Conservation (phyloP, 768 basidiomycete genomes). For the Mycena pura region DNA sequence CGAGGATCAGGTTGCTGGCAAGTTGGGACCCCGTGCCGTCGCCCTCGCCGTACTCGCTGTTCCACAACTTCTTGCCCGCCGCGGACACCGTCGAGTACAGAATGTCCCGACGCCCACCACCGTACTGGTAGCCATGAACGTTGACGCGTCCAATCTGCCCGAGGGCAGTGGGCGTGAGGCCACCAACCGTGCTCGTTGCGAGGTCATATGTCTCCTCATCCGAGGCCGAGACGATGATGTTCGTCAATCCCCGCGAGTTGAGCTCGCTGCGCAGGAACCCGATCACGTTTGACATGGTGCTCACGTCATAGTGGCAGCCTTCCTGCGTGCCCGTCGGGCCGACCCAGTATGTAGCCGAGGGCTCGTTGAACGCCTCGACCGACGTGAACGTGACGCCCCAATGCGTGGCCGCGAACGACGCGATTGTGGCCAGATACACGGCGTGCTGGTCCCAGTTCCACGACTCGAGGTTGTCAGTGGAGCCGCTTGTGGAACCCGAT, state of each 20-base stretch:
- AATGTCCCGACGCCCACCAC: constrained; percentile 20
- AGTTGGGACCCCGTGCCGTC: constrained; percentile 23
- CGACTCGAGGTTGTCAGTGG: constrained; percentile 26
- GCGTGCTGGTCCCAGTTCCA: constrained; percentile 29
- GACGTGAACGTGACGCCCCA: constrained; percentile 28
- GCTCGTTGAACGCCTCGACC: constrained; percentile 29
- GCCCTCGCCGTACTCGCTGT: constrained; percentile 27
- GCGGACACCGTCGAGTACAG: constrained; percentile 15
- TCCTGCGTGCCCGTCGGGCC: constrained; percentile 27
- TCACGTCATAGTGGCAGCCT: constrained; percentile 29
- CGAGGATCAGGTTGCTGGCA: constrained; percentile 24
- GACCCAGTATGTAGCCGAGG: constrained; percentile 25
- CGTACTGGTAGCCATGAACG: constrained; percentile 28
- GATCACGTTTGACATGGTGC: constrained; percentile 27
- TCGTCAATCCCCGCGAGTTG: constrained; percentile 22
- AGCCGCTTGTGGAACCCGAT: constrained; percentile 19
- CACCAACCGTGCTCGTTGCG: constrained; percentile 11
- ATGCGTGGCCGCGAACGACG: constrained; percentile 5
- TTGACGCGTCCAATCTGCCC: constrained; percentile 19
- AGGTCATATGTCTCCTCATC: constrained; percentile 28
- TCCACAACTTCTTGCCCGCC: constrained; percentile 24
- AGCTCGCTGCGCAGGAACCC: constrained; percentile 22
- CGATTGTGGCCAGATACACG: constrained; percentile 23
- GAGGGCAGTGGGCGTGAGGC: constrained; percentile 10
- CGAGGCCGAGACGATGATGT: constrained; percentile 21